phyloP scores from a whole-genome alignment of 2,329 filamentous ascomycete genomes.

The Leptographium lundbergii region DNA sequence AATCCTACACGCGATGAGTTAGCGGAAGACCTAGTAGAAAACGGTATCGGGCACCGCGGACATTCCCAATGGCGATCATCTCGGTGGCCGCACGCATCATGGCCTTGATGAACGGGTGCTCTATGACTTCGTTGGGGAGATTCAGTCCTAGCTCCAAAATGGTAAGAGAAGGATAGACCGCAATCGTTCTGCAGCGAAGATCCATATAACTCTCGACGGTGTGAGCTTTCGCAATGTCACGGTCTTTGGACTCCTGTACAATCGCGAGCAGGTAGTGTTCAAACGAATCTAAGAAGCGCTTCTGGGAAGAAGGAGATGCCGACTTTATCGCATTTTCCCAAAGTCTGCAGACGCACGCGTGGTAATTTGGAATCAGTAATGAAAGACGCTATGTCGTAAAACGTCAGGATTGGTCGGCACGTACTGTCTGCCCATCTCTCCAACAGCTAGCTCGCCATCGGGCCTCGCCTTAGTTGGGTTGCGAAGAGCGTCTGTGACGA shows the following conservation, averaged over 20 bases:
- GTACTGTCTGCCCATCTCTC: conserved; percentile 15
- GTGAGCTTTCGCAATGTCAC: conserved; percentile 10
- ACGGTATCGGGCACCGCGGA: conserved; percentile 2
- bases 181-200: conserved; percentile 16
- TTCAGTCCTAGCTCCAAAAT: conserved; percentile 14
- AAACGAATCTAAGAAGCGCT: conserved; percentile 15
- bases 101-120: conserved; percentile 11
- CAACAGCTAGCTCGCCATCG: conserved; percentile 11
- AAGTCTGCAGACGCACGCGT: conserved; percentile 10
- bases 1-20: conserved; percentile 8
- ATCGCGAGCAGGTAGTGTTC: conserved; percentile 14
- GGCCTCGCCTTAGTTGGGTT: conserved; percentile 11
- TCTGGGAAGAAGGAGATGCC: conserved; percentile 10
- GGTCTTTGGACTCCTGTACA: conserved; percentile 14
- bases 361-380: neutral
- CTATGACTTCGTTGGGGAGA: conserved; percentile 13
- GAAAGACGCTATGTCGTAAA: no score
- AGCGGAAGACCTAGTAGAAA: neutral
- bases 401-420: neutral
- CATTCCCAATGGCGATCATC: conserved; percentile 17
- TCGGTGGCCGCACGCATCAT: conserved; percentile 13
- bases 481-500: conserved; percentile 13
- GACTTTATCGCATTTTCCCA: conserved; percentile 13
- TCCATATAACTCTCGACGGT: conserved; percentile 15
- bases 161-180: conserved; percentile 13